These are phyloP conservation scores for Cyclanthera cordifolia DNA, from an alignment of 306 rosid genomes.

Conservation along the genomic window DNA sequence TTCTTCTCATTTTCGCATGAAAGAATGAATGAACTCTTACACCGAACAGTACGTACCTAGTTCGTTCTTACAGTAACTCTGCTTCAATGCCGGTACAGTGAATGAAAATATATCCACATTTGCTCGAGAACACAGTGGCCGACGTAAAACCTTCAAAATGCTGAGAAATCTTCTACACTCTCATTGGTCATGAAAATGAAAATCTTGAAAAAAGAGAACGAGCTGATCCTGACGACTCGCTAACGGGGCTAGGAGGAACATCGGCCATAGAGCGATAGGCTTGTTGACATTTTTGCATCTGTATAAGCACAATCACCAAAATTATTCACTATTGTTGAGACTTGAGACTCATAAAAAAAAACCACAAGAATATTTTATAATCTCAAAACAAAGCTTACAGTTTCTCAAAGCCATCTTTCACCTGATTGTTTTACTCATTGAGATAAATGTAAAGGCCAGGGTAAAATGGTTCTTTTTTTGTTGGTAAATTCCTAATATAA, in stretches of 20 bases:
- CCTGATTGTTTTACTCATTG: background rate
- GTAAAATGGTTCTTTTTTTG: background rate
- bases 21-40: background rate
- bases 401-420: background rate
- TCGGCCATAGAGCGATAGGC: conserved; percentile 60
- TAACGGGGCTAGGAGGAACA: conserved; percentile 52
- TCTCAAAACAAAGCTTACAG: background rate
- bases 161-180: background rate
- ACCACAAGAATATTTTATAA: no score
- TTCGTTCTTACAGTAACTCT: background rate
- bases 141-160: background rate
- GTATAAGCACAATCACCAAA: conserved; percentile 25
- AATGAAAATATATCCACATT: conserved; percentile 21
- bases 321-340: background rate
- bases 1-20: background rate
- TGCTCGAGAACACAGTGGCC: conserved; percentile 13
- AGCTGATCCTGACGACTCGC: conserved; percentile 54
- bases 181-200: conserved; percentile 42
- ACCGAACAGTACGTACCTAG: background rate
- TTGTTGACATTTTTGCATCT: conserved; percentile 87
- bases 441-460: background rate
- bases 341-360: no score
- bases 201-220: conserved; percentile 83
- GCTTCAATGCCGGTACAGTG: background rate
- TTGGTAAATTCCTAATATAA: no score